Evolutionary conservation across 495 filamentous ascomycete genomes (phyloP), one percentile per base, ranked within the genome.

Genomic region (Diplogelasinospora grovesii): DNA sequence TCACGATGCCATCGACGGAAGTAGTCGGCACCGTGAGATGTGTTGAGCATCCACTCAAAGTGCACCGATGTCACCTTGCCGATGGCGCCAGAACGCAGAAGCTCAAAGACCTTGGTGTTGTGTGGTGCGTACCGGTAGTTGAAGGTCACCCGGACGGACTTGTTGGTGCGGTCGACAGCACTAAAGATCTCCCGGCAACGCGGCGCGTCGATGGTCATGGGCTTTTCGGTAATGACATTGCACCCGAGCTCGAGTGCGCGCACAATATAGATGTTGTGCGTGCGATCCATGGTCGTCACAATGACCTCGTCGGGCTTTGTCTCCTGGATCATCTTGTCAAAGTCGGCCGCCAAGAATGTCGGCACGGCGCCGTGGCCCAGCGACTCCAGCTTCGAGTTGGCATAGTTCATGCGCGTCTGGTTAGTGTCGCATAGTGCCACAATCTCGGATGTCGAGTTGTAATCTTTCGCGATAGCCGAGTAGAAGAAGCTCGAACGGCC

Each of bases 1-100:
- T 79, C 74, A 6, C 74, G 71, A 52, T 79, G 74, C 75, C 75
- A 78, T 11, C 75, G 73, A 19, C 74, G 73, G 57, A 77, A 77
- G 55, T 75, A 78, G 45, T 79, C 74, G 0, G 74, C 74, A 9
- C 75, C 75, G 52, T 79, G 75, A 9, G 63, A 64, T 5, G 73
- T 76, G 50, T 79, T 74, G 21, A 79, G 65, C 52, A 76, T 60
- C 74, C 74, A 78, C 48, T 78, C 73, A 43, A 79, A 77, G 49
- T 77, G 75, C 29, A 79, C 69, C 8, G 68, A 72, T 11, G 67
- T 69, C 0, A 77, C 66, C 14, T 54, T 52, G 2, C 75, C 74
- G 50, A 79, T 74, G 5, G 66, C 69, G 13, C 71, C 71, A 0
- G 65, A 54, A 11, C 54, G 59, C 8, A 78, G 46, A 3, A 79